These are phyloP conservation scores for Lepidium didymum DNA, from an alignment of 345 rosid genomes.

Conservation along the genomic window DNA sequence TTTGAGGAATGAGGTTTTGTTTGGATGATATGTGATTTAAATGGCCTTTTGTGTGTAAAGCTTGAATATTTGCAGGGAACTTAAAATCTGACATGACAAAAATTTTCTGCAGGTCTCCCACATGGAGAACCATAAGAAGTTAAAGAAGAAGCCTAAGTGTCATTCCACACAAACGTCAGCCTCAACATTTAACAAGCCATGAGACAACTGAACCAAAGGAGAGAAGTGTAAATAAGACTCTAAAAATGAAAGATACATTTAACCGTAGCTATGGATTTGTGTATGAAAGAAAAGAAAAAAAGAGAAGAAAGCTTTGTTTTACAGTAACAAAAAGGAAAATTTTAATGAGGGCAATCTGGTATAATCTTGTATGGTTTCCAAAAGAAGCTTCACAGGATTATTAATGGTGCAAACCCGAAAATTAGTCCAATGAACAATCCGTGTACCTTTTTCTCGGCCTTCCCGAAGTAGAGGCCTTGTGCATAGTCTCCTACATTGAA, in stretches of 20 bases:
- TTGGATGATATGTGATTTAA: background rate
- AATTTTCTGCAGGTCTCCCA: slow-evolving; percentile 43
- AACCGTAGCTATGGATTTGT: background rate
- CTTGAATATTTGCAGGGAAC: background rate
- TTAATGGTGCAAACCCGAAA: slow-evolving; percentile 10
- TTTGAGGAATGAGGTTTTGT: background rate
- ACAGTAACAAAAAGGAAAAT: background rate
- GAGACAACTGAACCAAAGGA: background rate
- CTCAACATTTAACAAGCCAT: background rate
- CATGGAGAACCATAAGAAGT: slow-evolving; percentile 41
- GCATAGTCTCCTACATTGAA: slow-evolving; percentile 39
- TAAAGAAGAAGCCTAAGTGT: slow-evolving; percentile 27
- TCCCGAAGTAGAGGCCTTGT: slow-evolving; percentile 36
- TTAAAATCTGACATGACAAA: slow-evolving; percentile 1
- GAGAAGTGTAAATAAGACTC: background rate
- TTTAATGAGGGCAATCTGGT: background rate
- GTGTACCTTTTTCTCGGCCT: slow-evolving; percentile 14
- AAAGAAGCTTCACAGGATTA: background rate
- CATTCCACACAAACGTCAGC: background rate
- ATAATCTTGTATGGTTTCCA: background rate
- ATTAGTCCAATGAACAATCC: slow-evolving; percentile 24
- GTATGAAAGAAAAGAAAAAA: background rate
- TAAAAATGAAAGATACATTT: background rate
- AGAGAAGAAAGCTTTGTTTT: background rate
- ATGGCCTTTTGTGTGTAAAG: background rate